Percentiles rank a stretch among this genome's conserved stretches.
These are phyloP conservation scores for Malassezia sp. DNA, from an alignment of 1,284 basidiomycete species.

Conservation along the genomic window DNA sequence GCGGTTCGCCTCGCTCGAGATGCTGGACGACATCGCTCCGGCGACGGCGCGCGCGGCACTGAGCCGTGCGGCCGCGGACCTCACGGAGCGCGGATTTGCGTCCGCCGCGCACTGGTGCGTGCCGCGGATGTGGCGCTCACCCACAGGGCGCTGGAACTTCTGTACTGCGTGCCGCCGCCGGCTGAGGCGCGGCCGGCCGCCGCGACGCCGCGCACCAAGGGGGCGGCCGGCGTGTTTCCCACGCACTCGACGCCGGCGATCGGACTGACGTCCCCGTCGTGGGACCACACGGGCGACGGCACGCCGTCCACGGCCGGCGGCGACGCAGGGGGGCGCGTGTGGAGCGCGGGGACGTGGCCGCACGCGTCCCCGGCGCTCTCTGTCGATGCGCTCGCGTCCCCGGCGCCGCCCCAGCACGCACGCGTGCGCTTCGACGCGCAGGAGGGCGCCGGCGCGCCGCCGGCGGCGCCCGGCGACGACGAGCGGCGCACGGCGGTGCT, in stretches of 20 bases:
- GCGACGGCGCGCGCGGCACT: constrained; percentile 1
- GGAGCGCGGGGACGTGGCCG: no score
- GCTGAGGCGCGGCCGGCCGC: neutral
- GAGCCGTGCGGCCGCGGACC: constrained; percentile 1
- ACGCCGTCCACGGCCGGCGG: constrained; percentile 18
- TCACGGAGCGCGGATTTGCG: constrained; percentile 8
- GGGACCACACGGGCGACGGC: constrained; percentile 15
- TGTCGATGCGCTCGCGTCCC: constrained; percentile 6
- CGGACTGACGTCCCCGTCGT: constrained; percentile 14
- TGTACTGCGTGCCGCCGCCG: constrained; percentile 20
- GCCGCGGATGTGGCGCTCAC: neutral
- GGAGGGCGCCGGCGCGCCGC: neutral
- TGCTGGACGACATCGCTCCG: constrained; percentile 7
- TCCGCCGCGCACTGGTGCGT: constrained; percentile 15
- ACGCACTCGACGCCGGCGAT: constrained; percentile 41
- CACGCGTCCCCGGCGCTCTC: neutral
- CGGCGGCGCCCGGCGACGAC: constrained; percentile 13
- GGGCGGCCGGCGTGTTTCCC: constrained; percentile 15
- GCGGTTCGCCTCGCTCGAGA: constrained; percentile 12
- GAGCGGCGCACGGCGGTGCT: constrained; percentile 23
- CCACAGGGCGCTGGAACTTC: constrained; percentile 30
- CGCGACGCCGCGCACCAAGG: neutral
- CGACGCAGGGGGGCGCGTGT: neutral
- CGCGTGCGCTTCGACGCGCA: constrained; percentile 7
- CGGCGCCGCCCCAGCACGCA: neutral